These are phyloP conservation scores for Solanum lycopersicoides DNA, from an alignment of 257 asterid genomes.

Conservation along the genomic window DNA sequence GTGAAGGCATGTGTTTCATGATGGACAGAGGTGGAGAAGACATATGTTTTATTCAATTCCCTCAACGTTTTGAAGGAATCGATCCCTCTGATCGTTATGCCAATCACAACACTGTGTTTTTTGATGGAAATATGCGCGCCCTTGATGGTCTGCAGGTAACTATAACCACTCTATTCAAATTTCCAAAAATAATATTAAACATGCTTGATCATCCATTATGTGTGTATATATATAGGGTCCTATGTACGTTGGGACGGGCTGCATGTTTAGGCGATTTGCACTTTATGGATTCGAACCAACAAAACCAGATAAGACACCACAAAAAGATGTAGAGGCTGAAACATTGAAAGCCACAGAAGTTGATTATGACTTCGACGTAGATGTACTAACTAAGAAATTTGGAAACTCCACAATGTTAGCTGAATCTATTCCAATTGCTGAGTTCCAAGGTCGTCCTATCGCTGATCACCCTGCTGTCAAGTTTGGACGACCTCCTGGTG, in stretches of 20 bases:
- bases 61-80: conserved; percentile 38
- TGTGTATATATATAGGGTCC: conserved; percentile 17
- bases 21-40: conserved; percentile 40
- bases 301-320: background rate
- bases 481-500: conserved; percentile 32
- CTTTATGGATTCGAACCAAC: conserved; percentile 33
- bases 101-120: conserved; percentile 29
- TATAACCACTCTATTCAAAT: background rate
- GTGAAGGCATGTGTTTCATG: conserved; percentile 44
- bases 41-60: conserved; percentile 31
- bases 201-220: background rate
- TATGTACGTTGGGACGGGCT: conserved; percentile 29
- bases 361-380: conserved; percentile 24
- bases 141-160: conserved; percentile 31
- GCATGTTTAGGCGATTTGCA: conserved; percentile 30
- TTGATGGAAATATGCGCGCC: conserved; percentile 38
- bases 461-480: conserved; percentile 50
- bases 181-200: background rate
- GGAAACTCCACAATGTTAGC: conserved; percentile 29
- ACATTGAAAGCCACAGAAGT: conserved; percentile 16
- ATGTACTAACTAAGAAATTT: conserved; percentile 24
- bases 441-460: conserved; percentile 32
- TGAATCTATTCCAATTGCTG: conserved; percentile 36
- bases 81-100: conserved; percentile 42
- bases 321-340: conserved; percentile 11